phyloP scores from a whole-genome alignment of 2,329 filamentous ascomycete species.

The Talaromyces sp. region DNA sequence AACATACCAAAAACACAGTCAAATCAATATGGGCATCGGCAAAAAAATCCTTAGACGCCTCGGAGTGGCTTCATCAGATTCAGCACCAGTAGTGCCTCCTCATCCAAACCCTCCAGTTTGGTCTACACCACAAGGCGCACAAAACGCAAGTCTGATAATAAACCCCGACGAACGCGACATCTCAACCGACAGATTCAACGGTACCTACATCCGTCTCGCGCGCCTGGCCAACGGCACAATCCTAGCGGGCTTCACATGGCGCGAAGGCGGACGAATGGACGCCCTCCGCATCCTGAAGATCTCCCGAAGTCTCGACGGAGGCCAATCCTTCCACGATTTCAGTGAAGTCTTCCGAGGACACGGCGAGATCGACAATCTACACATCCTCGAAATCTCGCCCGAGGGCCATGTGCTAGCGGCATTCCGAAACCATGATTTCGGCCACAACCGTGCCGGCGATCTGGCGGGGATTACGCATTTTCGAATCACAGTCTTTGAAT shows the following conservation, averaged over 20 bases:
- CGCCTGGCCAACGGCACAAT: constrained; percentile 43
- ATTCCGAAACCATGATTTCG: constrained; percentile 46
- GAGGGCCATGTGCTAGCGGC: constrained; percentile 39
- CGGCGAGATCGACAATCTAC: constrained; percentile 47
- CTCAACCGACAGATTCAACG: constrained; percentile 32
- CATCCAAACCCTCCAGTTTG: constrained; percentile 4
- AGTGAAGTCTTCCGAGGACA: constrained; percentile 42
- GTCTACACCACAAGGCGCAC: not conserved
- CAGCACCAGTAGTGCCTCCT: not conserved
- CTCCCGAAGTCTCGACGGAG: constrained; percentile 43
- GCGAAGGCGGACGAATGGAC: constrained; percentile 27
- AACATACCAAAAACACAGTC: not conserved
- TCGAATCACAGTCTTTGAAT: constrained; percentile 49
- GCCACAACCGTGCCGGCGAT: constrained; percentile 16
- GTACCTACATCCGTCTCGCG: constrained; percentile 47
- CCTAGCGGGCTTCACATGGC: constrained; percentile 44
- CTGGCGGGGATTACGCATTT: constrained; percentile 37
- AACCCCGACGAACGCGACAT: constrained; percentile 31
- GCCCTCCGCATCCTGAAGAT: constrained; percentile 36
- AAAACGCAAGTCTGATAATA: constrained; percentile 21
- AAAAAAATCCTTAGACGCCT: constrained; percentile 31
- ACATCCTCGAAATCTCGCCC: constrained; percentile 38
- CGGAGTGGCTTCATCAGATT: constrained; percentile 12
- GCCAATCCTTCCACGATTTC: constrained; percentile 36
- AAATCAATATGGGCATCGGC: constrained; percentile 18